Percentiles rank a stretch among this genome's conserved stretches.
Evolutionary conservation across 106 monocot genomes (phyloP).

Genomic region (Alisma plantagoaquatica): DNA sequence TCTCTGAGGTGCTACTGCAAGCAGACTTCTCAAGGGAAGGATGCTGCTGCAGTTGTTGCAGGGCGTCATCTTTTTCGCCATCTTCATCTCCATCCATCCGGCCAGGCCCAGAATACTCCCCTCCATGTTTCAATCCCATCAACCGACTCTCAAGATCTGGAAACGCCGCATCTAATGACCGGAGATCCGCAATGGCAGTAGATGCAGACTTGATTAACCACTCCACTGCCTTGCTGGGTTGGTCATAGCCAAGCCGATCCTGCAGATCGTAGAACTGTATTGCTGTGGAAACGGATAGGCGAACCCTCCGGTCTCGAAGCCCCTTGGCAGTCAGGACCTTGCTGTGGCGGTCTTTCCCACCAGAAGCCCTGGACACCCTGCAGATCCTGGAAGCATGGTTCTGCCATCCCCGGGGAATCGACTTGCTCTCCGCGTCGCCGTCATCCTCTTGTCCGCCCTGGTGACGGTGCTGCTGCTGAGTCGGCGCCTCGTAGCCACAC

Average conservation of each 20-base stretch:
- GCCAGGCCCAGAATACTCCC: too few relatives aligned
- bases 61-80: conserved; percentile 1
- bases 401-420: conserved; percentile 24
- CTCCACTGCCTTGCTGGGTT: conserved; percentile 96
- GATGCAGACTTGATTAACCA: conserved; percentile 88
- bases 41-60: conserved; percentile 27
- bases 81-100: too few relatives aligned
- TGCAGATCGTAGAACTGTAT: conserved; percentile 98
- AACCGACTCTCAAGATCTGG: conserved; percentile 12
- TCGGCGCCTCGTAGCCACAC: not conserved
- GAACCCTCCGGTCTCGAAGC: conserved; percentile 75
- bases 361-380: conserved; percentile 80
- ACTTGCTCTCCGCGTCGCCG: not conserved
- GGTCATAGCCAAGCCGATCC: conserved; percentile 89
- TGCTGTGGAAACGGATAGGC: conserved; percentile 93
- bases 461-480: conserved; percentile 14
- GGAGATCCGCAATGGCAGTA: conserved; percentile 69
- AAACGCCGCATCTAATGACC: conserved; percentile 40
- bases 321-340: conserved; percentile 92
- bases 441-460: not conserved
- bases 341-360: conserved; percentile 99
- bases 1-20: conserved; percentile 90
- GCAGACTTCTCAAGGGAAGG: conserved; percentile 38
- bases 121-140: not conserved
- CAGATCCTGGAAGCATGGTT: conserved; percentile 62